Evolutionary conservation across 164 flowering plant genomes (phyloP), one percentile per base, ranked within the genome.

Genomic region (Berberis thunbergii): DNA sequence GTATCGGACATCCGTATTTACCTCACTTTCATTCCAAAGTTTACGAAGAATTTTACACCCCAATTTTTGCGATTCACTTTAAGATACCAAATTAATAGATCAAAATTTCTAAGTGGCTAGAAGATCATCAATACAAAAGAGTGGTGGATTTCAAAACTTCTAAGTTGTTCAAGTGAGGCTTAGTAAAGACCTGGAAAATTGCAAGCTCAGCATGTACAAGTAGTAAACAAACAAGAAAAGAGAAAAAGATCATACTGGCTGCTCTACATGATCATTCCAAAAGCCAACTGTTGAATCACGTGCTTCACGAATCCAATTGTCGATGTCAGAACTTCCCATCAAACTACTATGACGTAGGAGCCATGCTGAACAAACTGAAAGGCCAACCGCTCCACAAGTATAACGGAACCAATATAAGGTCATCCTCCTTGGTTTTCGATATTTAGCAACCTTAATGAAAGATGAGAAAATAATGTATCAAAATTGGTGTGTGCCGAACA

Each of bases 301-400:
- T 66, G 96, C 97, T 76, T 91, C 96, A 55, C 68, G 78, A 73
- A 94, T 77, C 99, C 99, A 94, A 64, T 89, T 89, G 61, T 91
- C 88, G 72, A 94, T 85, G 73, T 94, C 97, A 78, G 89, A 67
- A 78, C 97, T 91, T 72, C 99, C 99, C 82, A 80, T 83, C 73
- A 89, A 81, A 64, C 91, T 79, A 68, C 99, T 94, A 71, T 91
- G 99, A 45, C 85, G 81, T 60, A 91, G 67, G 52, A 90, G 79
- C 99, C 99, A 94, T 49, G 82, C 41, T 53, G 97, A 91, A 76
- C 89, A 84, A 64, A 80, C 66, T n/a, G 97, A 83, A 26, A 91
- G 74, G 41, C 99, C 99, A 75, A 86, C 79, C 41, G 84, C 84
- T 40, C 97, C 97, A 74, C 84, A 83, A n/a, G 97, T 81, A 73